phyloP scores from a whole-genome alignment of 73 alveolate species.

The Symbiodinium natans region DNA sequence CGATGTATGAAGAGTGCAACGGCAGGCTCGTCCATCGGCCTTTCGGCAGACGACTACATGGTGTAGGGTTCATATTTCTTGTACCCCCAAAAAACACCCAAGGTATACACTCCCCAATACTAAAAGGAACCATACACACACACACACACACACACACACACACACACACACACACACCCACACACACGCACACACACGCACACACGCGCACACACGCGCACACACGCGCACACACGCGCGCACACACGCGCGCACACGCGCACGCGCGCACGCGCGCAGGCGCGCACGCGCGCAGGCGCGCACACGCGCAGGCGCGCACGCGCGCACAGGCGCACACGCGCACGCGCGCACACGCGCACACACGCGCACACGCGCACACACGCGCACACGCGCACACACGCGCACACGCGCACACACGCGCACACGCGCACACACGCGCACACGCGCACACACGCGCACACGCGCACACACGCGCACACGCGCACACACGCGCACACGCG shows the following conservation, averaged over 20 bases:
- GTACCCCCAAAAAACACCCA: too few species aligned
- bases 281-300: background rate
- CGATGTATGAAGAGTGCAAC: too few species aligned
- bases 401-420: background rate
- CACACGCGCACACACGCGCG: slow-evolving; percentile 1
- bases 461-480: slow-evolving; percentile 4
- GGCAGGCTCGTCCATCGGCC: too few species aligned
- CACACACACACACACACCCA: too few species aligned
- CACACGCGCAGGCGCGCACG: background rate
- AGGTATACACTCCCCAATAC: too few species aligned
- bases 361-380: background rate
- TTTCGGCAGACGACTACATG: too few species aligned
- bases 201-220: slow-evolving; percentile 14
- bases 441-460: slow-evolving; percentile 6
- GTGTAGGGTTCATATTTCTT: too few species aligned
- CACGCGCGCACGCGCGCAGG: background rate
- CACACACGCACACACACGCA: slow-evolving; percentile 14
- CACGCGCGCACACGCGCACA: background rate
- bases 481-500: slow-evolving; percentile 11
- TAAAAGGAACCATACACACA: too few species aligned
- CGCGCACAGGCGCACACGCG: background rate
- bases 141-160: slow-evolving; percentile 18
- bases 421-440: slow-evolving; percentile 2
- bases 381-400: slow-evolving; percentile 7
- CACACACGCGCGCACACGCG: slow-evolving; percentile 3